Percentiles rank a stretch among this genome's conserved stretches.
Conservation (phyloP, 352 stramenopile species). For the Globisporangium parvum region DNA sequence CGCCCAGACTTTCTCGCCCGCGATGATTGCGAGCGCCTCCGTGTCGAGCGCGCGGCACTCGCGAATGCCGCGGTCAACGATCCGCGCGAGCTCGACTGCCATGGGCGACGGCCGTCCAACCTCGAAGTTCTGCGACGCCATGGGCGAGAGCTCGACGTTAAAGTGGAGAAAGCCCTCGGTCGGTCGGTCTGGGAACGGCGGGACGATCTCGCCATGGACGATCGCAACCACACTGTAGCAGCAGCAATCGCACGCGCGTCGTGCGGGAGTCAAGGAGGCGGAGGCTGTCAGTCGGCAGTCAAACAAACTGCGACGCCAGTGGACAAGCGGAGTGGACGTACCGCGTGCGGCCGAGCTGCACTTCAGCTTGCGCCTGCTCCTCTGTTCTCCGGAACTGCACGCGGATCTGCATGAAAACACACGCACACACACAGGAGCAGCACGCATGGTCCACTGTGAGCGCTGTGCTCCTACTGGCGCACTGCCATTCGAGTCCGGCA, state of each 20-base stretch:
- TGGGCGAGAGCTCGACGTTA: conserved; percentile 77
- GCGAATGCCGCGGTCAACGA: conserved; percentile 89
- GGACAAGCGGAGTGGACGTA: conserved; percentile 14
- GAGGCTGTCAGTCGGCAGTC: not conserved
- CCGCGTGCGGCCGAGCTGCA: conserved; percentile 73
- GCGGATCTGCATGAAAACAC: conserved; percentile 29
- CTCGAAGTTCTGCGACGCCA: conserved; percentile 81
- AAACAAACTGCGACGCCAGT: not conserved
- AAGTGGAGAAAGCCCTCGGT: conserved; percentile 87
- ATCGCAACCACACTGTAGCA: conserved; percentile 62
- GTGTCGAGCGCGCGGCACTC: conserved; percentile 91
- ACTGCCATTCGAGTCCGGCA: no score
- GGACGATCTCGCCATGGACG: conserved; percentile 79
- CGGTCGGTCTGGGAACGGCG: conserved; percentile 80
- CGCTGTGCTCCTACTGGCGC: not conserved
- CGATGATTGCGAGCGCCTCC: conserved; percentile 91
- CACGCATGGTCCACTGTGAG: no score
- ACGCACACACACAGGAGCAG: no score
- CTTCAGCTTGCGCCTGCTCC: conserved; percentile 67
- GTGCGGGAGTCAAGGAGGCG: not conserved
- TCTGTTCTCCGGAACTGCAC: conserved; percentile 80
- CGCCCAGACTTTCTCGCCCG: conserved; percentile 92
- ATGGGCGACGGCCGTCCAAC: conserved; percentile 36
- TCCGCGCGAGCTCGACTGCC: conserved; percentile 76
- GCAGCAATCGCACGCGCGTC: not conserved